Evolutionary conservation across 495 filamentous ascomycete genomes (phyloP).

Genomic region (Pseudotulostoma volvatum): DNA sequence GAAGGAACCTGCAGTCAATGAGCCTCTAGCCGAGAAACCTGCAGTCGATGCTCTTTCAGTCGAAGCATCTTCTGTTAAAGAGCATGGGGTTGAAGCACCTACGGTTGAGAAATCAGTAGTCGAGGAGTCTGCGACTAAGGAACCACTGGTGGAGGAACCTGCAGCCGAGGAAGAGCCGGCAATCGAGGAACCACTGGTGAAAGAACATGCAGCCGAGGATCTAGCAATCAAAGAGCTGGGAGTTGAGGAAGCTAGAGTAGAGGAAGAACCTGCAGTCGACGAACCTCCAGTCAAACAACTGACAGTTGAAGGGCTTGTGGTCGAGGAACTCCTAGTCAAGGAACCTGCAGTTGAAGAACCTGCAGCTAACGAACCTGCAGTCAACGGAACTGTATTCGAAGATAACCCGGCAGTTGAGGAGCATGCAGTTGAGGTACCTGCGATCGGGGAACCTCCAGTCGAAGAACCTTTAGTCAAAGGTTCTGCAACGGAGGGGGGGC

Average conservation of each 20-base stretch:
- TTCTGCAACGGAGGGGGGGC: background rate
- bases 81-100: background rate
- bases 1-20: background rate
- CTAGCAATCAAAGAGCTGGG: background rate
- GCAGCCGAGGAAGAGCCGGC: background rate
- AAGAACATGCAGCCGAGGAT: background rate
- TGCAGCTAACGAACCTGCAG: background rate
- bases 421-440: slow-evolving; percentile 3
- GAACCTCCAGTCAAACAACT: slow-evolving; percentile 1
- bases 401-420: slow-evolving; percentile 3
- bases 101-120: slow-evolving; percentile 1
- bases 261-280: background rate
- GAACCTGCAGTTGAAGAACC: slow-evolving; percentile 1
- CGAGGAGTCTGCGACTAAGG: slow-evolving; percentile 2
- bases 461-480: slow-evolving; percentile 2
- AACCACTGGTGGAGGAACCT: too few relatives aligned
- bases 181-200: background rate
- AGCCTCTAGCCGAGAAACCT: slow-evolving; percentile 1
- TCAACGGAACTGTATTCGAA: slow-evolving; percentile 1
- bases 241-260: background rate
- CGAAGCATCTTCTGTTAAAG: slow-evolving; percentile 3
- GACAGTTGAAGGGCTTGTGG: background rate
- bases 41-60: background rate
- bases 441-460: slow-evolving; percentile 1
- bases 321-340: slow-evolving; percentile 2